Conservation (phyloP, 768 basidiomycete genomes). For the Mycena crocata region DNA sequence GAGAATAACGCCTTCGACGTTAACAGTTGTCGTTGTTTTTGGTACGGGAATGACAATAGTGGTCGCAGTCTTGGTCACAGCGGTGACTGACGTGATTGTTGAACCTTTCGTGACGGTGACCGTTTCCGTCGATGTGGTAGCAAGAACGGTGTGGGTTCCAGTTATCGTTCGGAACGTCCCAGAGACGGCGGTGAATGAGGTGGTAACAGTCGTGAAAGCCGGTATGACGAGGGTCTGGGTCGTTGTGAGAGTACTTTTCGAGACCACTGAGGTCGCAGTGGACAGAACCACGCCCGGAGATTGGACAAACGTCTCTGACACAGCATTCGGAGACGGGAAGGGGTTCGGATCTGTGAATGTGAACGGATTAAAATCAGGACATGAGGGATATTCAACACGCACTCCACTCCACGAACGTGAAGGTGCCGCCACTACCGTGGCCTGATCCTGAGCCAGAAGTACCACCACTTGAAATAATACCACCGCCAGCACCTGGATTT, state of each 20-base stretch:
- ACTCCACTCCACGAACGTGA: slow-evolving; percentile 10
- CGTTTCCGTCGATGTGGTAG: neutral
- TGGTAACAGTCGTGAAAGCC: neutral
- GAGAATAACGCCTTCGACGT: neutral
- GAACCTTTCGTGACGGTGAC: neutral
- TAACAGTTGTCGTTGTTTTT: neutral
- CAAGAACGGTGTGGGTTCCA: neutral
- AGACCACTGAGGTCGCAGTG: neutral
- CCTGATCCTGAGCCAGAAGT: neutral
- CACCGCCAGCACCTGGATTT: slow-evolving; percentile 4
- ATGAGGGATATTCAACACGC: neutral
- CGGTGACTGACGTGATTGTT: neutral
- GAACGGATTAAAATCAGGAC: neutral
- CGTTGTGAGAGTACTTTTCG: neutral
- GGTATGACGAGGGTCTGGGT: slow-evolving; percentile 1
- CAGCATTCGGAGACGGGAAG: slow-evolving; percentile 7
- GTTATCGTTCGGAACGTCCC: neutral
- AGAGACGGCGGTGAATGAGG: slow-evolving; percentile 1
- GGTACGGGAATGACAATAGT: neutral
- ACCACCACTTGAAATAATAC: neutral
- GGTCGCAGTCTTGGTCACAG: slow-evolving; percentile 3
- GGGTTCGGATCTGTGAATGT: slow-evolving; percentile 17
- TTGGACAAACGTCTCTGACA: slow-evolving; percentile 16
- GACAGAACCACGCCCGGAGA: neutral
- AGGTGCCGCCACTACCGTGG: neutral